Conservation (phyloP, 2,329 filamentous ascomycete genomes). For the Claviceps monticola region DNA sequence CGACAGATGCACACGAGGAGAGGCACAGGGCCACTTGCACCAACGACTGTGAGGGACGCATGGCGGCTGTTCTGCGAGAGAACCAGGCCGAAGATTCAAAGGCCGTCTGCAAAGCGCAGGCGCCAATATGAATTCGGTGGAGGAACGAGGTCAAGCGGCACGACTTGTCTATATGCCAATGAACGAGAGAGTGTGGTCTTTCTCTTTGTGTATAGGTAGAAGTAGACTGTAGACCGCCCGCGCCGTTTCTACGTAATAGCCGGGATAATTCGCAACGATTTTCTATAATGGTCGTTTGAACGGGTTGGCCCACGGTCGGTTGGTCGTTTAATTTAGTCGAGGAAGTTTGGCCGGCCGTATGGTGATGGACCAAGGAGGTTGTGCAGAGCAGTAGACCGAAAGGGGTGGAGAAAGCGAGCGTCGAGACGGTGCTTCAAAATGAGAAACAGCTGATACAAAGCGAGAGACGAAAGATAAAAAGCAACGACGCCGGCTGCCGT, state of each 20-base stretch:
- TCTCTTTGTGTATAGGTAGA: background rate
- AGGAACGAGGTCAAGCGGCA: background rate
- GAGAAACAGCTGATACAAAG: slow-evolving; percentile 2
- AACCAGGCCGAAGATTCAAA: background rate
- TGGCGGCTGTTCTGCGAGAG: slow-evolving; percentile 5
- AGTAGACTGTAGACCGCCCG: background rate
- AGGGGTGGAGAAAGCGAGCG: slow-evolving; percentile 4
- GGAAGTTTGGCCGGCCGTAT: slow-evolving; percentile 3
- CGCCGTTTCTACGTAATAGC: background rate
- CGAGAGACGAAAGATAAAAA: slow-evolving; percentile 10
- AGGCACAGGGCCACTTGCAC: slow-evolving; percentile 37
- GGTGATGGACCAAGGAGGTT: background rate
- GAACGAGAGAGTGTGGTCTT: background rate
- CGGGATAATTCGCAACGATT: background rate
- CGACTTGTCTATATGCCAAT: background rate
- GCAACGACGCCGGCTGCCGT: background rate
- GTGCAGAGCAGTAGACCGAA: background rate
- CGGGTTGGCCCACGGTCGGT: slow-evolving; percentile 1
- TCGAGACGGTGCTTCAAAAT: slow-evolving; percentile 3
- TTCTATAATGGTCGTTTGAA: background rate
- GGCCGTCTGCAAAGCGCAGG: background rate
- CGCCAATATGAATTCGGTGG: background rate
- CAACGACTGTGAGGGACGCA: slow-evolving; percentile 35
- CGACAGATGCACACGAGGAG: slow-evolving; percentile 33
- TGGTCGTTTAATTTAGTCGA: background rate